Percentiles rank a stretch among this genome's conserved stretches.
Evolutionary conservation across 768 basidiomycete species (phyloP).

Genomic region (Lactifluus pinguis): DNA sequence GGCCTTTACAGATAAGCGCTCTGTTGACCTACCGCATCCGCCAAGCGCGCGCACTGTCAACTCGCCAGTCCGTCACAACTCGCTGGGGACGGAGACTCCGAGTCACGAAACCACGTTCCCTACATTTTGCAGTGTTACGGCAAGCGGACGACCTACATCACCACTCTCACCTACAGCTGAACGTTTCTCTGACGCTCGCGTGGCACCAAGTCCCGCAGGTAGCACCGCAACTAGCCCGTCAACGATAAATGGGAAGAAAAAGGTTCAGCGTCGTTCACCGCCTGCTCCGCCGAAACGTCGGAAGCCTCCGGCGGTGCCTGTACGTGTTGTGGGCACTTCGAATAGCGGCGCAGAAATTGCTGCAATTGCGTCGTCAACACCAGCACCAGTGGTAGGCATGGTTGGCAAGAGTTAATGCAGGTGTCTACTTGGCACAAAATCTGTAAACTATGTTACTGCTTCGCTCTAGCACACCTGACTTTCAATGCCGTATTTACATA

Average conservation of each 20-base stretch:
- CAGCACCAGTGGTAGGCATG: slow-evolving; percentile 15
- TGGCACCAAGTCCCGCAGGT: slow-evolving; percentile 7
- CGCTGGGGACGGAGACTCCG: slow-evolving; percentile 18
- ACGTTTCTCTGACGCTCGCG: slow-evolving; percentile 19
- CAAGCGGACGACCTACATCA: slow-evolving; percentile 16
- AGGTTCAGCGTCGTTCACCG: slow-evolving; percentile 33
- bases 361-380: slow-evolving; percentile 40
- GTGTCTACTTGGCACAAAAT: not conserved
- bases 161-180: slow-evolving; percentile 15
- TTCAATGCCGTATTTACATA: not conserved
- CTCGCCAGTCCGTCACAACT: slow-evolving; percentile 3
- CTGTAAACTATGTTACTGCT: not conserved
- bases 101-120: slow-evolving; percentile 24
- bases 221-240: not conserved
- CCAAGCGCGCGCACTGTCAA: not conserved
- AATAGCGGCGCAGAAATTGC: slow-evolving; percentile 50
- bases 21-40: not conserved
- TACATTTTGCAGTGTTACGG: slow-evolving; percentile 12
- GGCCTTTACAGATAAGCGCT: not conserved
- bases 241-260: not conserved
- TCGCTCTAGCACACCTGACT: not conserved
- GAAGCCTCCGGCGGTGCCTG: slow-evolving; percentile 64
- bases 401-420: not conserved
- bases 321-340: slow-evolving; percentile 29
- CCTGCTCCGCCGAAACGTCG: slow-evolving; percentile 61